These are phyloP conservation scores for Colletotrichum falcatum DNA, from an alignment of 2,329 filamentous ascomycete species.

Conservation along the genomic window DNA sequence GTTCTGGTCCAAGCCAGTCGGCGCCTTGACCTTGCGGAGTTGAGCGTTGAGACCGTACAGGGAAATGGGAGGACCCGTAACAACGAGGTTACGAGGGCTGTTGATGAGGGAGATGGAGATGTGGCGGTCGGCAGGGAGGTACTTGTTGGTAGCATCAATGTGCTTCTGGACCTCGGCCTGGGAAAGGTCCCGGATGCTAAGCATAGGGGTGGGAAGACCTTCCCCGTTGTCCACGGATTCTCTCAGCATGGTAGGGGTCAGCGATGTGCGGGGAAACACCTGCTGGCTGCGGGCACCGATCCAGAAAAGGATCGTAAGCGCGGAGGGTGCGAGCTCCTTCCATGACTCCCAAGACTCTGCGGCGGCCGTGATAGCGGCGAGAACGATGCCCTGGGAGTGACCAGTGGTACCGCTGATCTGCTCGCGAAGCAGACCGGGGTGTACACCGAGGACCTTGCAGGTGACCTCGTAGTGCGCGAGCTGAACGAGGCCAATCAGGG, in stretches of 20 bases:
- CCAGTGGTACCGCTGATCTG: constrained; percentile 90
- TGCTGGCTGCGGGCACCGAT: constrained; percentile 97
- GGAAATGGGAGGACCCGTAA: constrained; percentile 95
- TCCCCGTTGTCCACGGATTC: constrained; percentile 96
- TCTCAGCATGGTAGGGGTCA: constrained; percentile 89
- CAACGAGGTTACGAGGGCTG: constrained; percentile 96
- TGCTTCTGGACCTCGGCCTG: constrained; percentile 92
- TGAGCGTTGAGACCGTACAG: constrained; percentile 96
- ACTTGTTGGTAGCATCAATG: constrained; percentile 96
- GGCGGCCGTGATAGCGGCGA: constrained; percentile 90
- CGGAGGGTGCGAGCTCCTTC: constrained; percentile 80
- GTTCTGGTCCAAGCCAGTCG: constrained; percentile 96
- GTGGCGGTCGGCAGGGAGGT: constrained; percentile 91
- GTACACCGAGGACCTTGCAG: constrained; percentile 89
- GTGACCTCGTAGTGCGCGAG: constrained; percentile 95
- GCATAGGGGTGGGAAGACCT: constrained; percentile 95
- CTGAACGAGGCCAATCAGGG: constrained; percentile 95
- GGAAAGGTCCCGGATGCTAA: constrained; percentile 94
- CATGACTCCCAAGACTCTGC: constrained; percentile 95
- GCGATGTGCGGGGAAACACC: constrained; percentile 93
- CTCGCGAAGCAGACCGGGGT: constrained; percentile 89
- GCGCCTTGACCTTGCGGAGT: constrained; percentile 95
- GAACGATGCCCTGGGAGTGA: constrained; percentile 96
- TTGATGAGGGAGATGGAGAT: constrained; percentile 97
- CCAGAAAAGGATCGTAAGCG: constrained; percentile 96